These are phyloP conservation scores for Apophysomyces sp. DNA, from an alignment of 371 early-diverging fungal genomes.

Conservation along the genomic window DNA sequence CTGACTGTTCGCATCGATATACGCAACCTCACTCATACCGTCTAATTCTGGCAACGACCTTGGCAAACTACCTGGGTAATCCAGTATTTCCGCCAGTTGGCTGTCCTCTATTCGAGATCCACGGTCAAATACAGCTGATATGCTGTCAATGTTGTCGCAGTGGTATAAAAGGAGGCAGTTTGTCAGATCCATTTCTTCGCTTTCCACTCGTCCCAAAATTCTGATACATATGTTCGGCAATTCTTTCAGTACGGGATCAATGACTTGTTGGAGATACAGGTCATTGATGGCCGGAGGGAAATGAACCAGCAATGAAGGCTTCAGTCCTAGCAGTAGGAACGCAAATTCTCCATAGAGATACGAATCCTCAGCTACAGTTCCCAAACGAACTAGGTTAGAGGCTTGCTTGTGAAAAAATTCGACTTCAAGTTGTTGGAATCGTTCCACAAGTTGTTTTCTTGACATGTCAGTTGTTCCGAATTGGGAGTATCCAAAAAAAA, in stretches of 20 bases:
- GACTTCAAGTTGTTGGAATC: neutral
- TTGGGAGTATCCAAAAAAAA: no score
- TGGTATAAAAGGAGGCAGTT: conserved; percentile 9
- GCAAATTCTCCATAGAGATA: conserved; percentile 63
- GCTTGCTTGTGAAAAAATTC: neutral
- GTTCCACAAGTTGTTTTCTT: neutral
- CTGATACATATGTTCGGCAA: neutral
- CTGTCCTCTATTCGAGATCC: conserved; percentile 26
- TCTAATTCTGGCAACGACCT: conserved; percentile 32
- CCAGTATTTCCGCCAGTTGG: conserved; percentile 50
- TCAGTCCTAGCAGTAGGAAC: conserved; percentile 59
- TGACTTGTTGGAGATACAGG: conserved; percentile 31
- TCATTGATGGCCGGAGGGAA: conserved; percentile 29
- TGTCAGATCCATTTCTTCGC: conserved; percentile 14
- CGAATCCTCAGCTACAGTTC: conserved; percentile 23
- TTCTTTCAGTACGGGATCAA: conserved; percentile 37
- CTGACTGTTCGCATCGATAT: conserved; percentile 38
- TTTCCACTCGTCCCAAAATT: neutral
- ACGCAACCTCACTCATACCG: conserved; percentile 57
- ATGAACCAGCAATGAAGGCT: conserved; percentile 58
- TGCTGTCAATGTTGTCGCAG: conserved; percentile 12
- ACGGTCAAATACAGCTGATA: conserved; percentile 7
- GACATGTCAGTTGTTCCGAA: no score
- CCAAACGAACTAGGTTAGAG: neutral
- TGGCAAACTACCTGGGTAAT: conserved; percentile 64